A percentile compares a stretch with the other conserved stretches of the same genome.
These are phyloP conservation scores for Scenedesmus sp. DNA, from an alignment of 163 green algal genomes.

Conservation along the genomic window DNA sequence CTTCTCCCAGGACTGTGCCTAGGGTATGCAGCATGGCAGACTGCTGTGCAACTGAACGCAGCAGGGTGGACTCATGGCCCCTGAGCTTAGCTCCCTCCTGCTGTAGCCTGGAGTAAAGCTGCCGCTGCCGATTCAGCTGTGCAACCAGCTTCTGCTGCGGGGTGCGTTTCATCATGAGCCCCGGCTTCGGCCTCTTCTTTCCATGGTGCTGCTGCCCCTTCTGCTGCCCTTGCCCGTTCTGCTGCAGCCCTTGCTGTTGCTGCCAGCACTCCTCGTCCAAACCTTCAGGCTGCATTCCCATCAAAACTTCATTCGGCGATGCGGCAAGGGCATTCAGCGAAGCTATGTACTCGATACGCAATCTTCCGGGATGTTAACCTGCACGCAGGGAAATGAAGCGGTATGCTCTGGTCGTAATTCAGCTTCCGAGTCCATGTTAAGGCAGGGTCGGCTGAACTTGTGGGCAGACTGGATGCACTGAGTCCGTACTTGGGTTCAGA, in stretches of 20 bases:
- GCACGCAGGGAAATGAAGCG: no score
- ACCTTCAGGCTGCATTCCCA: neutral
- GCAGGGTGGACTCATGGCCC: neutral
- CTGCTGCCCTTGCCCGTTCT: neutral
- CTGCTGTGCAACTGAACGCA: neutral
- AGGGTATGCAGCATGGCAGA: neutral
- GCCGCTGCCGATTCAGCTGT: neutral
- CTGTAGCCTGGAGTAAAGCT: neutral
- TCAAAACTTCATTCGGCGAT: neutral
- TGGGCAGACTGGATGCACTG: no score
- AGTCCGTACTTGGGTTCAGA: no score
- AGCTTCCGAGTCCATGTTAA: no score
- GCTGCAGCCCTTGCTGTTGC: neutral
- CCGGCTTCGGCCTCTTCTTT: neutral
- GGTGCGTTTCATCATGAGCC: neutral
- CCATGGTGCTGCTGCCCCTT: neutral
- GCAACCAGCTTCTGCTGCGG: neutral
- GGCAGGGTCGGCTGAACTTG: no score
- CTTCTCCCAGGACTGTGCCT: neutral
- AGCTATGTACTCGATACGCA: neutral
- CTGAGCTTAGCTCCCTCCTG: slow-evolving; percentile 4
- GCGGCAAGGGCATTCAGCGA: neutral
- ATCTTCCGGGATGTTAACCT: neutral
- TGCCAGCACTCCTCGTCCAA: neutral
- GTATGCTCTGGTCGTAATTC: no score